phyloP scores from a whole-genome alignment of 371 early-diverging fungal species.

The Rhizopus microsporus region DNA sequence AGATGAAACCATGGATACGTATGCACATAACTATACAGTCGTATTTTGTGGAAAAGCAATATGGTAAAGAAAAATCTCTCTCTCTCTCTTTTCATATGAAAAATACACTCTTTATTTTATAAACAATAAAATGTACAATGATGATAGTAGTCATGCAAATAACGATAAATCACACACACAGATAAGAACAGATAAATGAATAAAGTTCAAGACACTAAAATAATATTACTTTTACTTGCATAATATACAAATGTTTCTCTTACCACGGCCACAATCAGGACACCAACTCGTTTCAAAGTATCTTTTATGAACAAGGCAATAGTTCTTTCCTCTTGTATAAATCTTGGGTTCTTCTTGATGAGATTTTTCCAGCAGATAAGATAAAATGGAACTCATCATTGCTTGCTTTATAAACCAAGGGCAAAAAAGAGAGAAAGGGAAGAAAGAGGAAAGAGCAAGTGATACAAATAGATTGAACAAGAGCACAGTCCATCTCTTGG shows the following conservation, averaged over 20 bases:
- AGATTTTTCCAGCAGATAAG: no score
- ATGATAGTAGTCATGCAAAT: no score
- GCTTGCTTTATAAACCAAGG: no score
- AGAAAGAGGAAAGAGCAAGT: no score
- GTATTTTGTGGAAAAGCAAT: constrained; percentile 25
- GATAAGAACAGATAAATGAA: background rate
- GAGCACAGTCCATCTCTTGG: no score
- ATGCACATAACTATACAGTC: constrained; percentile 9
- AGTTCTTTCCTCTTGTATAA: constrained; percentile 30
- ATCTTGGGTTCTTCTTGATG: no score
- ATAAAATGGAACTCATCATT: no score
- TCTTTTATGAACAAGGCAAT: constrained; percentile 39
- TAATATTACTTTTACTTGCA: no score
- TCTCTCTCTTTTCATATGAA: background rate
- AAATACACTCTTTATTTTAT: background rate
- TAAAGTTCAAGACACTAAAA: background rate
- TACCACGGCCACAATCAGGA: constrained; percentile 34
- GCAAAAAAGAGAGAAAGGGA: no score
- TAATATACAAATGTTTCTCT: constrained; percentile 1
- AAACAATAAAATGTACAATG: background rate
- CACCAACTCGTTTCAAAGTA: constrained; percentile 49
- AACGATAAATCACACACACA: background rate
- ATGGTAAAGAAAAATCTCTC: constrained; percentile 5
- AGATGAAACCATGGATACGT: constrained; percentile 2
- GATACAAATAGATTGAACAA: no score